Evolutionary conservation across 192 early-diverging fungal species (phyloP).

Genomic region (Backusella macrospora): DNA sequence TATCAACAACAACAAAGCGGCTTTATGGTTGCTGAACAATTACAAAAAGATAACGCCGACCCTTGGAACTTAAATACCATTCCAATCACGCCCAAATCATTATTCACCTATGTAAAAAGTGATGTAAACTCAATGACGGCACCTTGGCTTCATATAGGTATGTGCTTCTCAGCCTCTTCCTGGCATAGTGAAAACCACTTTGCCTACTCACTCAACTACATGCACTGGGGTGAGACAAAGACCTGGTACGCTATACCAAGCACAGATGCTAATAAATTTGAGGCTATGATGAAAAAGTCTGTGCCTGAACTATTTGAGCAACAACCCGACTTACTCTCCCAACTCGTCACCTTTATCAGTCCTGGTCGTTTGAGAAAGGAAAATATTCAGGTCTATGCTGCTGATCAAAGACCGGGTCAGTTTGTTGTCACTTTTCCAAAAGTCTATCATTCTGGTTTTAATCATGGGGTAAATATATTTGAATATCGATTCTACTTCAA

Average conservation of each 20-base stretch:
- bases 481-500: background rate
- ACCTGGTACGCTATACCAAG: constrained; percentile 97
- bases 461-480: constrained; percentile 78
- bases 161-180: constrained; percentile 94
- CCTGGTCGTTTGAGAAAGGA: constrained; percentile 72
- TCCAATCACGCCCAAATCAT: constrained; percentile 75
- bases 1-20: constrained; percentile 47
- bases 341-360: constrained; percentile 89
- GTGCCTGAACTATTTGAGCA: constrained; percentile 88
- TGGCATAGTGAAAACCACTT: constrained; percentile 99
- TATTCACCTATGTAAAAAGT: constrained; percentile 86
- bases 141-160: constrained; percentile 96
- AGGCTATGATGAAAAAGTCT: constrained; percentile 75
- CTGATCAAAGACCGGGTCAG: constrained; percentile 91
- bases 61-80: constrained; percentile 94
- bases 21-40: constrained; percentile 18
- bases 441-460: constrained; percentile 95
- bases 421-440: constrained; percentile 95
- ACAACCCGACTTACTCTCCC: constrained; percentile 91
- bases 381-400: constrained; percentile 71
- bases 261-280: constrained; percentile 76
- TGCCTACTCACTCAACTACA: constrained; percentile 95
- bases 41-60: constrained; percentile 37
- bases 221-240: constrained; percentile 95
- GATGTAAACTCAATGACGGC: constrained; percentile 97